Conservation (phyloP, 768 basidiomycete genomes). For the Mrakia frigida region DNA sequence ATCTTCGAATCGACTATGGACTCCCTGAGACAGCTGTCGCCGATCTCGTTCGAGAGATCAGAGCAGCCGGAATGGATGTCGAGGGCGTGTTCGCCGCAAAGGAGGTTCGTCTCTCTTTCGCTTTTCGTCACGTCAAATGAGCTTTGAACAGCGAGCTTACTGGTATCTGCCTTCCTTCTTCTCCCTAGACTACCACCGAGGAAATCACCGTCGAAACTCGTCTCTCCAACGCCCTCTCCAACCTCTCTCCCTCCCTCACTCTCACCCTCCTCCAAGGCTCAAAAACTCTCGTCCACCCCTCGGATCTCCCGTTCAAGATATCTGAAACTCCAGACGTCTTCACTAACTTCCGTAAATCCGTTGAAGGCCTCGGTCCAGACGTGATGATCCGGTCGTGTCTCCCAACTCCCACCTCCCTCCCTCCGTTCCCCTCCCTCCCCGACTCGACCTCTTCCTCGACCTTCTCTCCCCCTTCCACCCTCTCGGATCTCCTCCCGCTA, state of each 20-base stretch:
- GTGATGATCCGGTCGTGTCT: conserved; percentile 44
- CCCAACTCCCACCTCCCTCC: conserved; percentile 32
- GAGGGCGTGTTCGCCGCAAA: conserved; percentile 43
- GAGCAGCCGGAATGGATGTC: conserved; percentile 40
- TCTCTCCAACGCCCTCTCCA: conserved; percentile 13
- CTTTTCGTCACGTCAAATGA: background rate
- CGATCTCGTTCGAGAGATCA: conserved; percentile 39
- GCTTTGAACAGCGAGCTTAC: too few species aligned
- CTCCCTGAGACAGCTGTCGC: conserved; percentile 44
- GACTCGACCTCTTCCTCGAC: background rate
- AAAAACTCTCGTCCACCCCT: conserved; percentile 42
- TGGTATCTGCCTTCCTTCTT: conserved; percentile 20
- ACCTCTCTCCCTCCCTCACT: conserved; percentile 12
- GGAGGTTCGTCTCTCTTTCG: conserved; percentile 39
- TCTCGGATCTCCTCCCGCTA: conserved; percentile 13
- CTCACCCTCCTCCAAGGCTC: conserved; percentile 36
- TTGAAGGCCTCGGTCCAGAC: conserved; percentile 44
- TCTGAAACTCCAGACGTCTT: conserved; percentile 42
- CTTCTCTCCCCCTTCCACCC: background rate
- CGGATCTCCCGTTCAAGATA: conserved; percentile 44
- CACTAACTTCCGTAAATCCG: conserved; percentile 47
- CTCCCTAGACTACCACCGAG: conserved; percentile 35
- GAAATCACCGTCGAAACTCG: conserved; percentile 34
- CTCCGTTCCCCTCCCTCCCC: background rate
- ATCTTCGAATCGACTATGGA: conserved; percentile 47